Percentiles rank a stretch among this genome's conserved stretches.
Evolutionary conservation across 2,329 filamentous ascomycete species (phyloP).

Genomic region (Cercospora brassicicola): DNA sequence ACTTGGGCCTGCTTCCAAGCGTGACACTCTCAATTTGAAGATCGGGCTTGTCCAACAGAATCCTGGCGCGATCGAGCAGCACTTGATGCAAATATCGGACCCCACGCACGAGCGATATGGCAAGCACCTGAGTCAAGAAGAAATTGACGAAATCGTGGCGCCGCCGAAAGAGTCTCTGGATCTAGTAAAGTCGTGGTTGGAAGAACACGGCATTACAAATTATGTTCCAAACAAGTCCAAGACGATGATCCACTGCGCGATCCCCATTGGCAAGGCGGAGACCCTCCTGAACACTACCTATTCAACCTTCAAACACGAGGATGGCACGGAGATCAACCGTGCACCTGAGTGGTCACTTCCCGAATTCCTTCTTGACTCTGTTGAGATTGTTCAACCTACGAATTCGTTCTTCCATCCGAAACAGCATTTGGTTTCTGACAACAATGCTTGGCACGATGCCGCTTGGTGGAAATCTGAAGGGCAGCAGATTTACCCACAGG

Average conservation of each 20-base stretch:
- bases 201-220: conserved; percentile 51
- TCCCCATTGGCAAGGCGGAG: conserved; percentile 55
- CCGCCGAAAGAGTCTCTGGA: conserved; percentile 55
- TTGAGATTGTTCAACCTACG: conserved; percentile 62
- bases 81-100: conserved; percentile 56
- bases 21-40: conserved; percentile 54
- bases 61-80: conserved; percentile 57
- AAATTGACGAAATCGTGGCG: conserved; percentile 56
- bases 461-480: conserved; percentile 10
- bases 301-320: conserved; percentile 52
- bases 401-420: conserved; percentile 55
- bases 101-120: conserved; percentile 56
- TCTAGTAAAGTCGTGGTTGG: conserved; percentile 58
- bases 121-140: conserved; percentile 50
- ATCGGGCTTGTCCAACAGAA: conserved; percentile 60
- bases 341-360: conserved; percentile 60
- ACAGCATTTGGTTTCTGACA: neutral
- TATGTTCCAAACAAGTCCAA: conserved; percentile 53
- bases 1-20: conserved; percentile 49
- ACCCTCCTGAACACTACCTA: conserved; percentile 56
- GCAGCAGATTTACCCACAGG: conserved; percentile 4
- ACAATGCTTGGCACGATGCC: conserved; percentile 5
- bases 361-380: conserved; percentile 56
- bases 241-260: conserved; percentile 57
- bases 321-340: conserved; percentile 55